A percentile compares a stretch with the other conserved stretches of the same genome.
Conservation (phyloP, 345 rosid species). For the Brassica carinata region DNA sequence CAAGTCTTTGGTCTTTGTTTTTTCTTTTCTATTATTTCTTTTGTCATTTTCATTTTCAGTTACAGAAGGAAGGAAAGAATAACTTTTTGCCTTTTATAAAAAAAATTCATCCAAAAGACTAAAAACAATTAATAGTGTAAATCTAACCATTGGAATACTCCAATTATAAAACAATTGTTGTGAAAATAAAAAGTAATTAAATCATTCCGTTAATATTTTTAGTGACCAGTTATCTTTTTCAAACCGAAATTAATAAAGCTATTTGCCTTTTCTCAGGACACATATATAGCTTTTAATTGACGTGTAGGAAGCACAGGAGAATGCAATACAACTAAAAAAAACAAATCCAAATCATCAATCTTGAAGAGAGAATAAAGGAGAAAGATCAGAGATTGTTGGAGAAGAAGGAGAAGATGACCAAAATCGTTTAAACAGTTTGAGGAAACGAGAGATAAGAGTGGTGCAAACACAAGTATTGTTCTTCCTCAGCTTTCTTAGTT, state of each 20-base stretch:
- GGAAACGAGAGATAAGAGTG: conserved; percentile 32
- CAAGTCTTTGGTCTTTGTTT: neutral
- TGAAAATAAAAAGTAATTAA: neutral
- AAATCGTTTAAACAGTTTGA: conserved; percentile 34
- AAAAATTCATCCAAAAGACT: too few relatives aligned
- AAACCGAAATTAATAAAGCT: neutral
- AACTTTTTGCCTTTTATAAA: too few relatives aligned
- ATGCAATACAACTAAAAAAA: neutral
- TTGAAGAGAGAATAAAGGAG: conserved; percentile 39
- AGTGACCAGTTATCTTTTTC: neutral
- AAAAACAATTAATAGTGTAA: too few relatives aligned
- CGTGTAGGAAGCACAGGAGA: neutral
- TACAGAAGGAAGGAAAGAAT: too few relatives aligned
- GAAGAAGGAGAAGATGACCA: conserved; percentile 25
- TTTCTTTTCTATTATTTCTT: neutral
- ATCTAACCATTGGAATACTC: too few relatives aligned
- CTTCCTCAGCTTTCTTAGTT: conserved; percentile 65
- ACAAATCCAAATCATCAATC: conserved; percentile 24
- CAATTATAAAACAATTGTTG: neutral
- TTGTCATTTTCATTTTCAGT: neutral
- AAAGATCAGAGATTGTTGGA: conserved; percentile 35
- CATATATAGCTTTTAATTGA: neutral
- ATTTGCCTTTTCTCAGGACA: neutral
- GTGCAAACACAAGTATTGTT: conserved; percentile 33
- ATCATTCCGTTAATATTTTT: neutral